phyloP scores from a whole-genome alignment of 495 filamentous ascomycete species.

The Elaphomyces granulatus region DNA sequence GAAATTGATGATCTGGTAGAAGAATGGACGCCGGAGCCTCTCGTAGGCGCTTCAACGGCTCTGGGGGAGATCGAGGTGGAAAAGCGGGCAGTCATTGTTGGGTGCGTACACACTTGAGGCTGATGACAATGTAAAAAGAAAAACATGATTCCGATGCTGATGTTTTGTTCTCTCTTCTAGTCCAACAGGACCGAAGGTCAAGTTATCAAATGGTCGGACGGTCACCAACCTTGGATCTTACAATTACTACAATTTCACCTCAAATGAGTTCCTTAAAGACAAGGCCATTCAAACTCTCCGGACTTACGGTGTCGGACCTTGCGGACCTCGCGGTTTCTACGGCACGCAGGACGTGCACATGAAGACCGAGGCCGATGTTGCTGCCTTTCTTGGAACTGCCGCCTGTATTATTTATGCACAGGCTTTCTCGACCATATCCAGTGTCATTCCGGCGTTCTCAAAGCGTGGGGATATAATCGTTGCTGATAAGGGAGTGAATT shows the following conservation, averaged over 20 bases:
- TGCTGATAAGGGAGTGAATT: conserved; percentile 90
- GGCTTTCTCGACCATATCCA: conserved; percentile 85
- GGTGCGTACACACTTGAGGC: conserved; percentile 41
- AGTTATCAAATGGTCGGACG: conserved; percentile 75
- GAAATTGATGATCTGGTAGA: conserved; percentile 97
- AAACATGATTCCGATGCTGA: background rate
- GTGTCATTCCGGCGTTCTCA: conserved; percentile 88
- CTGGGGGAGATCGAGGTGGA: conserved; percentile 74
- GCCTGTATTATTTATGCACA: conserved; percentile 91
- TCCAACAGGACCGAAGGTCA: conserved; percentile 78
- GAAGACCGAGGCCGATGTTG: conserved; percentile 90
- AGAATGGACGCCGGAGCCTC: conserved; percentile 90
- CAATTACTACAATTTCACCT: conserved; percentile 94
- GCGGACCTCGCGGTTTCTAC: conserved; percentile 94
- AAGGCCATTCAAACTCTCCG: conserved; percentile 87
- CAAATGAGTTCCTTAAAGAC: conserved; percentile 81
- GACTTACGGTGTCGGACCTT: conserved; percentile 91
- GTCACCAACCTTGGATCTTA: conserved; percentile 86
- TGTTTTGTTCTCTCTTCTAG: conserved; percentile 26
- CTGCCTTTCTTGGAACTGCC: conserved; percentile 68
- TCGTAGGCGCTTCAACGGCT: conserved; percentile 55
- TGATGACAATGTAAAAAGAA: background rate
- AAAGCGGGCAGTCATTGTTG: conserved; percentile 71
- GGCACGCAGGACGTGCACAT: conserved; percentile 97
- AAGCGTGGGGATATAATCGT: conserved; percentile 98